Percentiles rank a stretch among this genome's conserved stretches.
Conservation (phyloP, 2,329 filamentous ascomycete genomes). For the Acrocalymma vagum region DNA sequence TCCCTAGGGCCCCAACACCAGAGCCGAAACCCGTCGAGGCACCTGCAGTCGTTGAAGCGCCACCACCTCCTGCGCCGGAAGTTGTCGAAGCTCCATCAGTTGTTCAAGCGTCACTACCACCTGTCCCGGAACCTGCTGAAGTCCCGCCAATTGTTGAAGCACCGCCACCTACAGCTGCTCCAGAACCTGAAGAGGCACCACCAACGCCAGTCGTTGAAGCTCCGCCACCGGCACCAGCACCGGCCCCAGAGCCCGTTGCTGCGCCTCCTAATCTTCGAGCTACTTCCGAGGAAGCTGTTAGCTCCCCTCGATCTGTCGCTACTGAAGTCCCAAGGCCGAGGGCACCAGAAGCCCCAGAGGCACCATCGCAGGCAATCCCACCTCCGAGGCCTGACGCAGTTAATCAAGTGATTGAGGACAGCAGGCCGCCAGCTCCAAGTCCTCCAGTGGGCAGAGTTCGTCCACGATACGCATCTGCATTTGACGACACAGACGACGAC, state of each 20-base stretch:
- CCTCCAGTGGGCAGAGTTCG: slow-evolving; percentile 40
- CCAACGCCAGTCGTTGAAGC: neutral
- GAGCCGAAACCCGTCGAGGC: no score
- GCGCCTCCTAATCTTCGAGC: slow-evolving; percentile 17
- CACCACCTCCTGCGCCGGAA: no score
- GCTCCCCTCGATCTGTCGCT: slow-evolving; percentile 29
- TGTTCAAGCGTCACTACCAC: no score
- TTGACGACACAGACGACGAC: slow-evolving; percentile 43
- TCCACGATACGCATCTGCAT: slow-evolving; percentile 38
- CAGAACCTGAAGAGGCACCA: neutral
- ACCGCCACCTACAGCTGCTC: neutral
- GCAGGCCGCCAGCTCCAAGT: slow-evolving; percentile 44
- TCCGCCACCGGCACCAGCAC: slow-evolving; percentile 1
- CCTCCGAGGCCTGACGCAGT: slow-evolving; percentile 26
- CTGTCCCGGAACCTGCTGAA: neutral
- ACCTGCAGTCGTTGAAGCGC: no score
- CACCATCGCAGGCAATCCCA: slow-evolving; percentile 36
- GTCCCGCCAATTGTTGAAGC: neutral
- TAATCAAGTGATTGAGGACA: slow-evolving; percentile 34
- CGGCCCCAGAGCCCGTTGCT: slow-evolving; percentile 10
- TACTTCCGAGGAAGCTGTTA: slow-evolving; percentile 21
- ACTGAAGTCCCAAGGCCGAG: slow-evolving; percentile 27
- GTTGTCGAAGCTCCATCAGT: no score
- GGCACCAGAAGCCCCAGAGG: slow-evolving; percentile 20
- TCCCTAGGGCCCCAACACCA: neutral